These are phyloP conservation scores for Fusarium transvaalense DNA, from an alignment of 2,329 filamentous ascomycete genomes.

Conservation along the genomic window DNA sequence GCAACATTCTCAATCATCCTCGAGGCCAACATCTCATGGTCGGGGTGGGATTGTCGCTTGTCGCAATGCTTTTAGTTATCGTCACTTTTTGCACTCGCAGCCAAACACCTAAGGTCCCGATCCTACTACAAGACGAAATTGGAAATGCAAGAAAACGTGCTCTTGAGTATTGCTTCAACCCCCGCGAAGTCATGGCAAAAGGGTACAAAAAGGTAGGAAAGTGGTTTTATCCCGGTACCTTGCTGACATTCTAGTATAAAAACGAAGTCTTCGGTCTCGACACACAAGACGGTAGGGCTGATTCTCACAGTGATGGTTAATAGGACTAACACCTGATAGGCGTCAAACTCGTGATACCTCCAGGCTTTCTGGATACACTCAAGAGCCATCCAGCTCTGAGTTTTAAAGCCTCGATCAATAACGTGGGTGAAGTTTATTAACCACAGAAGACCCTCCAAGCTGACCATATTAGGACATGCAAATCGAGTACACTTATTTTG, in stretches of 20 bases:
- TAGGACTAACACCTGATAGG: not conserved
- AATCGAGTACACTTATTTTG: slow-evolving; percentile 30
- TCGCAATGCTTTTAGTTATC: fast-evolving
- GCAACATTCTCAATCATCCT: not conserved
- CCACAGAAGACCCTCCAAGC: fast-evolving
- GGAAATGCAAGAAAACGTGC: slow-evolving; percentile 11
- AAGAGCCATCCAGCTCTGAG: slow-evolving; percentile 26
- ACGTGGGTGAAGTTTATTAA: not conserved
- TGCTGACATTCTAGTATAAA: slow-evolving; percentile 9
- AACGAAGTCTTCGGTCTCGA: slow-evolving; percentile 26
- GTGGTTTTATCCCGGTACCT: fast-evolving
- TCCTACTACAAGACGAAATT: slow-evolving; percentile 19
- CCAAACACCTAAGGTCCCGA: not conserved
- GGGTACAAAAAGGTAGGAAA: not conserved
- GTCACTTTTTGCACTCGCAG: fast-evolving
- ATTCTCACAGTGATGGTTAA: fast-evolving
- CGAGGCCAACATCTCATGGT: not conserved
- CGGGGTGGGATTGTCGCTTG: fast-evolving
- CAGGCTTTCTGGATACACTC: not conserved
- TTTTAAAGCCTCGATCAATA: slow-evolving; percentile 26
- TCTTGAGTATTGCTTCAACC: slow-evolving; percentile 26
- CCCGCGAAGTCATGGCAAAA: slow-evolving; percentile 12
- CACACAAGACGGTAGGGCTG: slow-evolving; percentile 7
- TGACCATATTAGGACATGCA: slow-evolving; percentile 14
- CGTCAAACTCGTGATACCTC: slow-evolving; percentile 7